Evolutionary conservation across 306 rosid species (phyloP).

Genomic region (Cicer chorassanicum): DNA sequence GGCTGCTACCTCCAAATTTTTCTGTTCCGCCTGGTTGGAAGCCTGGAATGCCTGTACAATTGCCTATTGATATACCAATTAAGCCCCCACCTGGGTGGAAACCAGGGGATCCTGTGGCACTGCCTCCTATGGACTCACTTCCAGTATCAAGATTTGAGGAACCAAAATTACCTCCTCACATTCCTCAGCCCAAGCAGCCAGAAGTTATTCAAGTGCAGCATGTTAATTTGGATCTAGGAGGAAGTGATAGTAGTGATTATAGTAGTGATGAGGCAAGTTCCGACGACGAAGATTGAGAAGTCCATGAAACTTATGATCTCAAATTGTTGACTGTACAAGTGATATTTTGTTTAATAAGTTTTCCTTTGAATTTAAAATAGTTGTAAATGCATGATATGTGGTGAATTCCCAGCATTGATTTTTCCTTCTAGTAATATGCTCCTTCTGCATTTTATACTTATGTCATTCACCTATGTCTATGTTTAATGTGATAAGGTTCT

Average conservation of each 20-base stretch:
- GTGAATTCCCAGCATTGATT: background rate
- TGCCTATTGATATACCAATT: conserved; percentile 72
- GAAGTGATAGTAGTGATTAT: conserved; percentile 86
- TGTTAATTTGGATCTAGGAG: conserved; percentile 89
- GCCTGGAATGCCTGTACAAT: conserved; percentile 92
- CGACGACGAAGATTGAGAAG: conserved; percentile 72
- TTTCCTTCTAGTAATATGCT: conserved; percentile 6
- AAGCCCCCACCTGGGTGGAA: conserved; percentile 96
- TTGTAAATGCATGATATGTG: background rate
- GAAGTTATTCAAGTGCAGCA: conserved; percentile 87
- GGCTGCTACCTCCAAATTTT: conserved; percentile 75
- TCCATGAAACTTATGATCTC: conserved; percentile 23
- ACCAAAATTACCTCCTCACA: conserved; percentile 57
- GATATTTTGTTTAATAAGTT: conserved; percentile 15
- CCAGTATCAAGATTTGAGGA: conserved; percentile 67
- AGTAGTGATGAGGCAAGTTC: conserved; percentile 86
- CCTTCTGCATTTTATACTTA: background rate
- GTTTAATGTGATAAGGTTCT: background rate
- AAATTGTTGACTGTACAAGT: conserved; percentile 29
- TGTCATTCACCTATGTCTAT: background rate
- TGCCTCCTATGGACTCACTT: conserved; percentile 72
- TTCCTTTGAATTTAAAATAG: background rate
- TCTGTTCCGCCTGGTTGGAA: conserved; percentile 90
- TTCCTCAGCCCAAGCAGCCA: conserved; percentile 65
- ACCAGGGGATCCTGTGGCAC: conserved; percentile 91